Base-by-base conservation (phyloP, 768 basidiomycete genomes). In the Amanita inopinata region DNA sequence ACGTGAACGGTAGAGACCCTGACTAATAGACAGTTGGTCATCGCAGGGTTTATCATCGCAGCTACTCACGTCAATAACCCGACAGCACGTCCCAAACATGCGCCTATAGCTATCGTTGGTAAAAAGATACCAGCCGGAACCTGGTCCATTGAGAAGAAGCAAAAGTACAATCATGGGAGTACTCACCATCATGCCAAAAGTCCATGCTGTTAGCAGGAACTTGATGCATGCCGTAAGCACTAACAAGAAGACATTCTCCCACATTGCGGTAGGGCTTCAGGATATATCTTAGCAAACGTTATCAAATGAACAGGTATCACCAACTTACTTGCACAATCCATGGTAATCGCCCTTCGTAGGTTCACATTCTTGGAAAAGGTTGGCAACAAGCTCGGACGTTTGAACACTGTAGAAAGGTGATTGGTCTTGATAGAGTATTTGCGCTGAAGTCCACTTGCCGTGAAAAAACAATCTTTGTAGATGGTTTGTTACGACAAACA, bases 281-380 rank as follows among this genome's bases (percentile, higher is more conserved):
- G 27, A 15, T 27, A 38, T 37, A 18, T 24, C 24, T 18, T n/a
- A 22, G 40, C 23, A 22, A 27, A 37, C 28, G 3, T 12, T 10
- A 28, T 20, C 6, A 40, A 2, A 28, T n/a, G 20, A 2, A 18
- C 5, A 23, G 15, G 14, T 12, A 20, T 5, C 22, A 32, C 5
- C 14, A 10, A 59, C 80, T 50, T 53, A 83, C 83, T 84, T 83
- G 80, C 89, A 93, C 23, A 91, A 65, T 2, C 82, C 83, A 50
- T 82, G 82, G 48, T 76, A 80, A 53, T 82, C 78, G 5, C 71
- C 70, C 52, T 75, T 80, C 3, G 61, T 61, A 6, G 78, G 61
- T 53, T 83, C 78, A 54, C 90, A 93, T 59, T 91, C 88, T 49
- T 80, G 78, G 59, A 91, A 84, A 9, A 91, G 72, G 51, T 83